These are phyloP conservation scores for Colletotrichum sp. DNA, from an alignment of 2,329 filamentous ascomycete genomes.

Conservation along the genomic window DNA sequence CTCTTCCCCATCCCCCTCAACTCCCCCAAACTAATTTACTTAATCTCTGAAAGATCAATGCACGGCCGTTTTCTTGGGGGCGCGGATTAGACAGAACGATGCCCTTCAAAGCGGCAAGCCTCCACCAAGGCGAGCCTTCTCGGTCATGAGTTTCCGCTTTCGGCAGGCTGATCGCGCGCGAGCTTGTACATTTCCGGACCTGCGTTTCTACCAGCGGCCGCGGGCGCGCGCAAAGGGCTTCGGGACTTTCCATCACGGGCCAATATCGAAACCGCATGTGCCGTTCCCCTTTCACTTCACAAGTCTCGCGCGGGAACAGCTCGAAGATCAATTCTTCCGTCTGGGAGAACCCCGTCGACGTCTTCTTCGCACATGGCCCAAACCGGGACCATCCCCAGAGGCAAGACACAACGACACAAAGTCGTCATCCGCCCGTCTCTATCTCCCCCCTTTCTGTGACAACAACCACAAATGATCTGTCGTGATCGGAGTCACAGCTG, in stretches of 20 bases:
- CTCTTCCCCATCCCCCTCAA: background rate
- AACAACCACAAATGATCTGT: background rate
- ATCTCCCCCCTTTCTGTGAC: background rate
- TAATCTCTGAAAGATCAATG: background rate
- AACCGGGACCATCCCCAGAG: background rate
- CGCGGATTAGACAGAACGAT: background rate
- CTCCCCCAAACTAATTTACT: background rate
- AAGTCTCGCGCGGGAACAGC: background rate
- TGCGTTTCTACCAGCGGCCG: background rate
- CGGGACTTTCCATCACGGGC: background rate
- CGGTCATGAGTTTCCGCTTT: constrained; percentile 1
- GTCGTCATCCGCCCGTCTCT: background rate
- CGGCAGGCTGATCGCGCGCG: background rate
- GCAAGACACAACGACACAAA: background rate
- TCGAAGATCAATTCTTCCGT: background rate
- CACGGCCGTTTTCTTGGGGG: background rate
- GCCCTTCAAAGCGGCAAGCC: background rate
- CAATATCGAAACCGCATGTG: background rate
- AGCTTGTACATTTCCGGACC: background rate
- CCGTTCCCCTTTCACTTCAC: background rate
- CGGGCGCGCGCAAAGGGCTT: background rate
- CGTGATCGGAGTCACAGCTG: constrained; percentile 17
- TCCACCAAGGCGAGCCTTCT: background rate
- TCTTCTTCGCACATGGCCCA: background rate
- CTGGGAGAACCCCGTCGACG: background rate